A percentile compares a stretch with the other conserved stretches of the same genome.
Conservation (phyloP, 2,329 filamentous ascomycete genomes). For the Aspergillus ruber region DNA sequence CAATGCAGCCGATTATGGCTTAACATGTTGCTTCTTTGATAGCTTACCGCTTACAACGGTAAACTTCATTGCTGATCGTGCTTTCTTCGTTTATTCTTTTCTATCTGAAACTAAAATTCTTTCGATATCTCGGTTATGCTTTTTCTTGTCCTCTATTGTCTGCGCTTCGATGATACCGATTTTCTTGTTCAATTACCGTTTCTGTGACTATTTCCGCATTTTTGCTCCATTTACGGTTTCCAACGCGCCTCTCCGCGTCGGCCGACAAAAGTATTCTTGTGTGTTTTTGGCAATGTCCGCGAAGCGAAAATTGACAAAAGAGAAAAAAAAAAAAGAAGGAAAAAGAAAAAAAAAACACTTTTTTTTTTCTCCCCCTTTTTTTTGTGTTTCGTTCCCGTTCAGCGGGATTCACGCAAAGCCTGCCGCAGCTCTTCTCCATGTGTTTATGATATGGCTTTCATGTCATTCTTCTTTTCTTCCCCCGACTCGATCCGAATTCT, state of each 20-base stretch:
- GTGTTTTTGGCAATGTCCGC: slow-evolving; percentile 20
- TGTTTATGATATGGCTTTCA: slow-evolving; percentile 13
- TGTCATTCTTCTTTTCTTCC: neutral
- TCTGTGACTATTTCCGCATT: slow-evolving; percentile 21
- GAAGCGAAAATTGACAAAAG: slow-evolving; percentile 20
- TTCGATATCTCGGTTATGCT: slow-evolving; percentile 17
- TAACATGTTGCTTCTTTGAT: slow-evolving; percentile 17
- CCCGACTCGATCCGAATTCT: slow-evolving; percentile 12
- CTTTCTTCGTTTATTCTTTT: slow-evolving; percentile 16
- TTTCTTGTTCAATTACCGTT: slow-evolving; percentile 12
- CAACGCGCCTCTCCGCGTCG: slow-evolving; percentile 21
- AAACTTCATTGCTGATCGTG: slow-evolving; percentile 5
- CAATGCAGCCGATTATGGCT: slow-evolving; percentile 42
- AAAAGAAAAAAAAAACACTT: slow-evolving; percentile 27
- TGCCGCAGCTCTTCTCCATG: slow-evolving; percentile 8
- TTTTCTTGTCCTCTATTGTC: slow-evolving; percentile 8
- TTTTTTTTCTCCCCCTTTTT: slow-evolving; percentile 7
- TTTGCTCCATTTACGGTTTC: slow-evolving; percentile 24
- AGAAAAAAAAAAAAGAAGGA: slow-evolving; percentile 25
- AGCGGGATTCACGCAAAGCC: slow-evolving; percentile 17
- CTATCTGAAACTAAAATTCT: slow-evolving; percentile 9
- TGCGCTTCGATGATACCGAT: slow-evolving; percentile 26
- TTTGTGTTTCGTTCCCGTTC: slow-evolving; percentile 8
- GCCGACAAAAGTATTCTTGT: slow-evolving; percentile 28
- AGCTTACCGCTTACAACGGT: slow-evolving; percentile 4